phyloP scores from a whole-genome alignment of 352 stramenopile genomes.

The Hyphochytrium catenoides region DNA sequence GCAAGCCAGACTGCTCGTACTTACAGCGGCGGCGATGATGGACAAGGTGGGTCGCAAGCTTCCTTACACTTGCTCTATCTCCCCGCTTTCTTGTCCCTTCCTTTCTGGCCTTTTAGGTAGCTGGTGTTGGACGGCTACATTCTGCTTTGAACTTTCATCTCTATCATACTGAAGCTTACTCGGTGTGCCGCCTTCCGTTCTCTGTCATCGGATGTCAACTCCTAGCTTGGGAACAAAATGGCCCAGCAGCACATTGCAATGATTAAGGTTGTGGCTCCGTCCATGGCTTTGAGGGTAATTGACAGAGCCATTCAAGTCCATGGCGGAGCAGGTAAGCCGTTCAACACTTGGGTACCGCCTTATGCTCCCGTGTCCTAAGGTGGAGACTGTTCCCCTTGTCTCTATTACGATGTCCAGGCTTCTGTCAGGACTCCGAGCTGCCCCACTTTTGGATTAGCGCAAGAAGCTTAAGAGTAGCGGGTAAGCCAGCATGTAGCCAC shows the following conservation, averaged over 20 bases:
- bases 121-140: too few relatives aligned
- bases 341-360: neutral
- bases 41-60: constrained; percentile 40
- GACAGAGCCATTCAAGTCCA: constrained; percentile 72
- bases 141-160: too few relatives aligned
- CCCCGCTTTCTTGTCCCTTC: too few relatives aligned
- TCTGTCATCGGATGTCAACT: too few relatives aligned
- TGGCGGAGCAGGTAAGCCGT: constrained; percentile 22
- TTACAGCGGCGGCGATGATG: constrained; percentile 67
- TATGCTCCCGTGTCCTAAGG: constrained; percentile 4
- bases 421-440: constrained; percentile 80
- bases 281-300: constrained; percentile 56
- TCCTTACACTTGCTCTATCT: too few relatives aligned
- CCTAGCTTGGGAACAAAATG: constrained; percentile 43
- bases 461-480: constrained; percentile 75
- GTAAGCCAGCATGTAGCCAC: too few relatives aligned
- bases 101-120: too few relatives aligned
- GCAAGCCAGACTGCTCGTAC: constrained; percentile 52
- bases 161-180: too few relatives aligned
- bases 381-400: constrained; percentile 2
- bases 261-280: constrained; percentile 87
- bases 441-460: constrained; percentile 67
- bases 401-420: constrained; percentile 41
- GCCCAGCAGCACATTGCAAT: constrained; percentile 77
- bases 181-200: too few relatives aligned